A percentile compares a stretch with the other conserved stretches of the same genome.
Conservation (phyloP, 2,329 filamentous ascomycete genomes). For the Fusarium sp. region DNA sequence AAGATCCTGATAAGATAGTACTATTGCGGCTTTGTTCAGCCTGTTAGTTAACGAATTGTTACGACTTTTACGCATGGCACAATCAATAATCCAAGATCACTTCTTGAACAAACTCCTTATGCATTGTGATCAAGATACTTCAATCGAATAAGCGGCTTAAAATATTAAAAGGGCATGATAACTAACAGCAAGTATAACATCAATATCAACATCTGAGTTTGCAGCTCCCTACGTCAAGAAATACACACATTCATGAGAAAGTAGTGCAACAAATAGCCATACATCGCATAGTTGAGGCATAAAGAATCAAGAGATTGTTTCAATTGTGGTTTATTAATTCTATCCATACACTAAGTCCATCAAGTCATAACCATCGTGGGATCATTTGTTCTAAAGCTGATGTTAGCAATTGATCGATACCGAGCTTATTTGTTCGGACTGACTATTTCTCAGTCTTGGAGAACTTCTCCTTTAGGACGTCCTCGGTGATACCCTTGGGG, state of each 20-base stretch:
- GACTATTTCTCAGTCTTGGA: slow-evolving; percentile 60
- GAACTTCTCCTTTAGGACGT: slow-evolving; percentile 73
- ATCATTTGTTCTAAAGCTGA: not conserved
- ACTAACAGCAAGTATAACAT: no score
- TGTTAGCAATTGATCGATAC: not conserved
- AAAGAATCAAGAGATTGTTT: not conserved
- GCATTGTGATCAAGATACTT: not conserved
- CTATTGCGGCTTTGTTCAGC: slow-evolving; percentile 22
- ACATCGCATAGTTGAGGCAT: no score
- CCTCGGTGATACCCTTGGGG: slow-evolving; percentile 75
- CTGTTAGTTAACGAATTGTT: slow-evolving; percentile 42
- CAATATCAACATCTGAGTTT: no score
- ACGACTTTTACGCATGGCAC: slow-evolving; percentile 43
- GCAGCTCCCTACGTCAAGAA: no score
- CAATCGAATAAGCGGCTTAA: no score
- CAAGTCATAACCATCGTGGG: slow-evolving; percentile 17
- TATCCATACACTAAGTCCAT: slow-evolving; percentile 21
- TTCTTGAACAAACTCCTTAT: not conserved
- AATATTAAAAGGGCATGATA: no score
- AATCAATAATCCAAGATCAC: slow-evolving; percentile 39
- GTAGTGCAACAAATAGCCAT: no score
- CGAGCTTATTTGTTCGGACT: not conserved
- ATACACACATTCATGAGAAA: no score
- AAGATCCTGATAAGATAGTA: slow-evolving; percentile 18
- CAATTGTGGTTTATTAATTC: slow-evolving; percentile 31